Evolutionary conservation across 2,329 filamentous ascomycete species (phyloP).

Genomic region (Ascochyta clinopodiicola): DNA sequence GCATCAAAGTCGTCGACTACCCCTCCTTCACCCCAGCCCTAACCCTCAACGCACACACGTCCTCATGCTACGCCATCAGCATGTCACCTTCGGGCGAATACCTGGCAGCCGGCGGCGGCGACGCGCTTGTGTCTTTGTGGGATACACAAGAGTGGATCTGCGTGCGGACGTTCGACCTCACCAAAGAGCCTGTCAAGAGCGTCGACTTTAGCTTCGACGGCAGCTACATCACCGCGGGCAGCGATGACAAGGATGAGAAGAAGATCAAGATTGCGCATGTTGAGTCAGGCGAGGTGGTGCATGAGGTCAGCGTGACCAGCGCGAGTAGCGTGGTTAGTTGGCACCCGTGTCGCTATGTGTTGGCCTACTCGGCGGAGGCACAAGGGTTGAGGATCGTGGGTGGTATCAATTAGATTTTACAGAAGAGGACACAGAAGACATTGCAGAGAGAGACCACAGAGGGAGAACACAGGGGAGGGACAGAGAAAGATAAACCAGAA

Average conservation of each 20-base stretch:
- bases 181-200: constrained; percentile 73
- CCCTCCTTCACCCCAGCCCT: constrained; percentile 56
- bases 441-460: no score
- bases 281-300: constrained; percentile 75
- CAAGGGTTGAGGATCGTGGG: constrained; percentile 72
- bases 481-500: not conserved
- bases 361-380: constrained; percentile 74
- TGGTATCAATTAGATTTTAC: constrained; percentile 25
- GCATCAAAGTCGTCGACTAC: constrained; percentile 68
- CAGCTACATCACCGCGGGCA: constrained; percentile 74
- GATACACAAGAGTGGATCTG: constrained; percentile 81
- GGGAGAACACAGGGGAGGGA: not conserved
- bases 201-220: constrained; percentile 82
- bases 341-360: constrained; percentile 75
- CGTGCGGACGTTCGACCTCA: constrained; percentile 71
- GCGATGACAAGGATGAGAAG: constrained; percentile 75
- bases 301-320: constrained; percentile 72
- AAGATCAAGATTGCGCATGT: constrained; percentile 74
- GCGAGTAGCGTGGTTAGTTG: constrained; percentile 73
- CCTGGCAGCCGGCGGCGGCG: constrained; percentile 76
- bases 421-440: no score
- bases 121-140: constrained; percentile 78
- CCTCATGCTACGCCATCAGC: constrained; percentile 71
- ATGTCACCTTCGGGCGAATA: constrained; percentile 74
- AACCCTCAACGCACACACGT: constrained; percentile 74